These are phyloP conservation scores for Begonia fuchsioides DNA, from an alignment of 306 rosid species.

Conservation along the genomic window DNA sequence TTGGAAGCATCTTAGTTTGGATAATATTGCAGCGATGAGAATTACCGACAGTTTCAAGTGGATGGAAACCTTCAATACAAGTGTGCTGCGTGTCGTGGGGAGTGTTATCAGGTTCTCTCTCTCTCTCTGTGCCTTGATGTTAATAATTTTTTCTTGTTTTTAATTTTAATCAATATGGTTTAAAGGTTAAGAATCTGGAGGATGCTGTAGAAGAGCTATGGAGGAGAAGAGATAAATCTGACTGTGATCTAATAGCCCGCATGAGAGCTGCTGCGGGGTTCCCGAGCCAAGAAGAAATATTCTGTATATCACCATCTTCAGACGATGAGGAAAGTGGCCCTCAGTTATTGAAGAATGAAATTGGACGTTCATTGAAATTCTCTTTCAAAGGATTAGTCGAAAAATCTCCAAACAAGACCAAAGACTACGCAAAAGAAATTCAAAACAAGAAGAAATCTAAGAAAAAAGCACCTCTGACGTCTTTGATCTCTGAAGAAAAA, in stretches of 20 bases:
- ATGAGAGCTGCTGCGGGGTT: constrained; percentile 93
- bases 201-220: constrained; percentile 96
- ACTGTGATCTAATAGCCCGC: constrained; percentile 57
- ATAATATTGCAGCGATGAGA: constrained; percentile 66
- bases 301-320: constrained; percentile 77
- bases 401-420: constrained; percentile 56
- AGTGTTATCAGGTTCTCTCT: constrained; percentile 71
- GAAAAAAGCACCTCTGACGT: constrained; percentile 41
- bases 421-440: constrained; percentile 59
- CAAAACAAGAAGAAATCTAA: constrained; percentile 40
- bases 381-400: constrained; percentile 63
- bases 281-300: constrained; percentile 88
- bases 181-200: constrained; percentile 73
- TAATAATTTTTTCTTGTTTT: background rate
- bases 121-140: background rate
- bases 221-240: constrained; percentile 77
- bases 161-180: background rate
- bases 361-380: constrained; percentile 61
- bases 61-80: constrained; percentile 88
- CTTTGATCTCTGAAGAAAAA: constrained; percentile 25
- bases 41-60: constrained; percentile 76
- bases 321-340: constrained; percentile 81
- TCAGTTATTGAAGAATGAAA: constrained; percentile 50
- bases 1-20: background rate
- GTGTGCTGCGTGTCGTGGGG: constrained; percentile 96